These are phyloP conservation scores for Neurospora tetraspora DNA, from an alignment of 495 filamentous ascomycete species.

Conservation along the genomic window DNA sequence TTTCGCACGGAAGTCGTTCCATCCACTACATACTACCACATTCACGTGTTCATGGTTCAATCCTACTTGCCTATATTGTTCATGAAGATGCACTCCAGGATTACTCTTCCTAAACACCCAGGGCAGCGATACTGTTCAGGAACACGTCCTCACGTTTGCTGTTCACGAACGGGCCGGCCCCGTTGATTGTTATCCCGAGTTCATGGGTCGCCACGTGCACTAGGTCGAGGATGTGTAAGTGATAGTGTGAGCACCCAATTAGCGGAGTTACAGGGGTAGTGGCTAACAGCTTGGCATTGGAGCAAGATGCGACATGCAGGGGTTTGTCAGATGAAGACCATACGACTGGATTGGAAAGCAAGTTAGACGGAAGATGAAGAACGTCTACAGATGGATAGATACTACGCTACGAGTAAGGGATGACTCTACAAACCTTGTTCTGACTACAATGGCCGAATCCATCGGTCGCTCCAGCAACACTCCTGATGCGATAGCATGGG, in stretches of 20 bases:
- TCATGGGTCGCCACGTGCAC: too few species aligned
- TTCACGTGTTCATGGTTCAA: not conserved
- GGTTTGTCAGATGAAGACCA: not conserved
- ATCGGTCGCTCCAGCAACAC: not conserved
- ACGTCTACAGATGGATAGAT: not conserved
- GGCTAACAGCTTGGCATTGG: not conserved
- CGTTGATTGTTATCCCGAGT: too few species aligned
- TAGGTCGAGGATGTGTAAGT: not conserved
- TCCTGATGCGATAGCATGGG: not conserved
- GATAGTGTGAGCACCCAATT: fast-evolving
- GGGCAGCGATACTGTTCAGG: not conserved
- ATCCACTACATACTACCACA: not conserved
- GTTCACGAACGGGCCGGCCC: not conserved
- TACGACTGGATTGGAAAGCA: not conserved
- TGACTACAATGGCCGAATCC: not conserved
- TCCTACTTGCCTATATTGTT: too few species aligned
- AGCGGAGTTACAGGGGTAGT: not conserved
- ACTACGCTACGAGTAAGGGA: not conserved
- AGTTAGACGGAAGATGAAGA: too few species aligned
- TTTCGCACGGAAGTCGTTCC: not conserved
- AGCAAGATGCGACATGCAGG: not conserved
- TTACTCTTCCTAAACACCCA: too few species aligned
- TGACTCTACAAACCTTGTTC: not conserved
- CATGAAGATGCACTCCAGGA: too few species aligned
- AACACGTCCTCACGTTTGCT: fast-evolving